Percentiles rank a stretch among this genome's conserved stretches.
phyloP scores from a whole-genome alignment of 208 protist species.

The Leishmania guyanensis region DNA sequence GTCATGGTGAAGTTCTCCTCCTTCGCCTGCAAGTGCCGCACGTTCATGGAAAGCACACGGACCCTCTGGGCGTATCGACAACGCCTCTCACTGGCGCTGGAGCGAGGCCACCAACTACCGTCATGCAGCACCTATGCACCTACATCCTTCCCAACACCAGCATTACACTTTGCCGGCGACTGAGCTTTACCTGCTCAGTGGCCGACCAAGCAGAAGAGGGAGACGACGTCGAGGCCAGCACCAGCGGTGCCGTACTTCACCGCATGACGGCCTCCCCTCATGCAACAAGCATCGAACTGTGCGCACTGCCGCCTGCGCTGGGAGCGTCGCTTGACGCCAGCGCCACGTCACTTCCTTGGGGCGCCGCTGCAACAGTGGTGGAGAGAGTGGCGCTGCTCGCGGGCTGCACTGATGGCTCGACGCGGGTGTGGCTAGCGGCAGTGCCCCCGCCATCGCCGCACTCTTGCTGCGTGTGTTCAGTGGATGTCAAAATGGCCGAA shows the following conservation, averaged over 20 bases:
- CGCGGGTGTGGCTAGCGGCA: conserved; percentile 21
- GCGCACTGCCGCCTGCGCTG: conserved; percentile 10
- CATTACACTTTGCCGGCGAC: conserved; percentile 4
- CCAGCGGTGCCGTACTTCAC: conserved; percentile 3
- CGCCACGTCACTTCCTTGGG: background rate
- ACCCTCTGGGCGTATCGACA: background rate
- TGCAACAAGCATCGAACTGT: conserved; percentile 22
- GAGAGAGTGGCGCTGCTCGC: conserved; percentile 23
- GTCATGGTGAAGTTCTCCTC: conserved; percentile 20
- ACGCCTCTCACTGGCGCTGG: background rate
- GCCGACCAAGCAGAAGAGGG: background rate
- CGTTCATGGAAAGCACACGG: background rate
- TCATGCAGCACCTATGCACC: background rate
- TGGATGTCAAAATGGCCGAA: background rate
- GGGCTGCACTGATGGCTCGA: conserved; percentile 38
- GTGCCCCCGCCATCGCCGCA: background rate
- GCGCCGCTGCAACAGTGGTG: background rate
- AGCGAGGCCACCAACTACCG: background rate
- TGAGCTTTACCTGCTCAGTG: background rate
- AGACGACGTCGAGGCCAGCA: background rate
- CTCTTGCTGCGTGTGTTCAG: background rate
- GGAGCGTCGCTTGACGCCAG: background rate
- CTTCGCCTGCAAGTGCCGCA: conserved; percentile 21
- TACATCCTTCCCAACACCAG: background rate
- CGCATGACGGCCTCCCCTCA: background rate